A percentile compares a stretch with the other conserved stretches of the same genome.
Evolutionary conservation across 306 rosid species (phyloP).

Genomic region (Prosopis cineraria): DNA sequence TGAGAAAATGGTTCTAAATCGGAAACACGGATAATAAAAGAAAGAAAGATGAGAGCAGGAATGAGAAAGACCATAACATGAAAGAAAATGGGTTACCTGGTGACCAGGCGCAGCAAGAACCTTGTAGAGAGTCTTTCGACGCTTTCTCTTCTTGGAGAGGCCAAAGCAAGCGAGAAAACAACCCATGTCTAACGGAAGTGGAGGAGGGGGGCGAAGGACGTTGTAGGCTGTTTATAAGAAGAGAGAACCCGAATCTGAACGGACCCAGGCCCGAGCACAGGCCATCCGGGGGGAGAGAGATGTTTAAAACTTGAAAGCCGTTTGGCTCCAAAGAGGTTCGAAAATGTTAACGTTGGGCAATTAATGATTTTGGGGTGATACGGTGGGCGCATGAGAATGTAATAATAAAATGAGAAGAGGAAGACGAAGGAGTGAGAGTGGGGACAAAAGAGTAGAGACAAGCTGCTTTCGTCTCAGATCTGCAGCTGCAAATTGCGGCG

Average conservation of each 20-base stretch:
- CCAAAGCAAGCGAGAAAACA: constrained; percentile 87
- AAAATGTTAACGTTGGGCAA: constrained; percentile 76
- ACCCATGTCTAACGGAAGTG: constrained; percentile 50
- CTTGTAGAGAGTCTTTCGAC: constrained; percentile 51
- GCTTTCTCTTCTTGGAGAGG: constrained; percentile 60
- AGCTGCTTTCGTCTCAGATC: constrained; percentile 32
- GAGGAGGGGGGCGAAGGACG: constrained; percentile 23
- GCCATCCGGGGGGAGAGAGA: constrained; percentile 9
- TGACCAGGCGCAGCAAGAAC: constrained; percentile 29
- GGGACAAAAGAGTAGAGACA: background rate
- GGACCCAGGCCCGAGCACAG: constrained; percentile 4
- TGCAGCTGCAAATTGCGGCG: background rate
- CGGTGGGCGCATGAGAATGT: constrained; percentile 21
- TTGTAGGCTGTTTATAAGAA: constrained; percentile 12
- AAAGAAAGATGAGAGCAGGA: background rate
- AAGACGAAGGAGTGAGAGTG: background rate
- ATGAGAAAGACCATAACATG: no score
- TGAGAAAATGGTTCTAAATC: background rate
- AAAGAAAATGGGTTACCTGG: constrained; percentile 53
- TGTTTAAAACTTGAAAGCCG: constrained; percentile 38
- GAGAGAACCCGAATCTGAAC: no score
- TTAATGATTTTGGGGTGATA: constrained; percentile 46
- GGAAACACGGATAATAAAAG: background rate
- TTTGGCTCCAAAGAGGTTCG: constrained; percentile 81
- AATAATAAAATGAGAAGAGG: background rate